Percentiles rank a stretch among this genome's conserved stretches.
Evolutionary conservation across 2,329 filamentous ascomycete genomes (phyloP).

Genomic region (Hypoxylon sp.): DNA sequence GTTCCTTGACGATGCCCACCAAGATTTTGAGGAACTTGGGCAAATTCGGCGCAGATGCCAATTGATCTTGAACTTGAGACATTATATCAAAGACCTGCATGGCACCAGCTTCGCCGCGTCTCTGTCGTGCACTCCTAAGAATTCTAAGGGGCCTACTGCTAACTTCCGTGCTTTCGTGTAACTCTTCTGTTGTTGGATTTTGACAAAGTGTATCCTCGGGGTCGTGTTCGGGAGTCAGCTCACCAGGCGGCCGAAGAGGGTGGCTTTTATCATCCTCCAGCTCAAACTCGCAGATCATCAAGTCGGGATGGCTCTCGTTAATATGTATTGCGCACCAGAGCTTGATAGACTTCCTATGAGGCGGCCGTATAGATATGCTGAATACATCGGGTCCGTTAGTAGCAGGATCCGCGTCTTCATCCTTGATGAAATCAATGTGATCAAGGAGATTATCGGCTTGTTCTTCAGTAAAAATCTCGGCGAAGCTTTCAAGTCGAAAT

Average conservation of each 20-base stretch:
- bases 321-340: constrained; percentile 92
- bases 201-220: constrained; percentile 82
- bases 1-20: constrained; percentile 87
- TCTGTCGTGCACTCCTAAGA: constrained; percentile 80
- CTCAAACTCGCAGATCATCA: constrained; percentile 91
- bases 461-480: constrained; percentile 87
- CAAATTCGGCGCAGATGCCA: constrained; percentile 79
- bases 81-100: constrained; percentile 95
- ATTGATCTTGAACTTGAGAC: constrained; percentile 90
- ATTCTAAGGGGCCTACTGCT: constrained; percentile 84
- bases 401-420: constrained; percentile 82
- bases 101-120: constrained; percentile 82
- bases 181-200: constrained; percentile 80
- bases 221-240: constrained; percentile 68
- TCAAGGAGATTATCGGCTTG: constrained; percentile 87
- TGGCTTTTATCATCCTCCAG: constrained; percentile 81
- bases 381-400: constrained; percentile 89
- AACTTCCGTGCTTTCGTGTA: constrained; percentile 81
- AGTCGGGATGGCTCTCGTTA: constrained; percentile 74
- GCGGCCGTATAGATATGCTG: constrained; percentile 78
- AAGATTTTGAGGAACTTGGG: constrained; percentile 84
- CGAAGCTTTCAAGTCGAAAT: constrained; percentile 81
- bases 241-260: constrained; percentile 75
- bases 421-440: constrained; percentile 88
- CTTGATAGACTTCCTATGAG: constrained; percentile 71